Evolutionary conservation across 2,329 filamentous ascomycete species (phyloP), one percentile per base, ranked within the genome.

Genomic region (Neonectria neomacrospora): DNA sequence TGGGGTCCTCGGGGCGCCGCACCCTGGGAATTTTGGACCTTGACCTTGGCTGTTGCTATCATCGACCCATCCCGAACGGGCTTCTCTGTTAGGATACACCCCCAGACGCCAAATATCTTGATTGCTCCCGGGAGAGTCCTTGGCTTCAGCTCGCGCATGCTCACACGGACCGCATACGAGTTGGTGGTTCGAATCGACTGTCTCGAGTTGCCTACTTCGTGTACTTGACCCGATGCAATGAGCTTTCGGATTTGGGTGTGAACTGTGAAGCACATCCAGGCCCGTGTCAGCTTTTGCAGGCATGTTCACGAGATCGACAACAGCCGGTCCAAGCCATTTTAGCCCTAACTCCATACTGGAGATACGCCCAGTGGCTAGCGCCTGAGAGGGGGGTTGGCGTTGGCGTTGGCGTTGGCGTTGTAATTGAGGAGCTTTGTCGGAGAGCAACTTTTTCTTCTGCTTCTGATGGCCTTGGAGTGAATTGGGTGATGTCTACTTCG

Each of bases 221-320:
- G 32, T 6, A 34, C 23, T 26, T 39, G 18, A 34, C 11, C 16
- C n/a, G 28, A 45, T 34, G 20, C 37, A 18, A n/a, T 22, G 37
- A 16, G 22, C 39, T 16, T 23, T 18, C 39, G 20, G 32, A 5
- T 18, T n/a, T 18, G n/a, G n/a, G 8, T 11, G 26, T 30, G 16
- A n/a, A 11, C 23, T n/a, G 16, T 18, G 34, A 37, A 37, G 34
- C 5, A 59, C n/a, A 37, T 39, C 55, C 22, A 28, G 26, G 45
- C 54, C 51, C 57, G 58, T 61, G 54, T 56, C 58, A 63, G 58
- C 62, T 52, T 42, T 56, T 65, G 58, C 23, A 48, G 48, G 41
- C 41, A 53, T 58, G 42, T 23, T 56, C 32, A 48, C 61, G 45
- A 55, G 63, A 65, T 65, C 60, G 52, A 44, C 55, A 63, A 34